phyloP scores from a whole-genome alignment of 1,284 basidiomycete species.

The Stygiomarasmius scandens region DNA sequence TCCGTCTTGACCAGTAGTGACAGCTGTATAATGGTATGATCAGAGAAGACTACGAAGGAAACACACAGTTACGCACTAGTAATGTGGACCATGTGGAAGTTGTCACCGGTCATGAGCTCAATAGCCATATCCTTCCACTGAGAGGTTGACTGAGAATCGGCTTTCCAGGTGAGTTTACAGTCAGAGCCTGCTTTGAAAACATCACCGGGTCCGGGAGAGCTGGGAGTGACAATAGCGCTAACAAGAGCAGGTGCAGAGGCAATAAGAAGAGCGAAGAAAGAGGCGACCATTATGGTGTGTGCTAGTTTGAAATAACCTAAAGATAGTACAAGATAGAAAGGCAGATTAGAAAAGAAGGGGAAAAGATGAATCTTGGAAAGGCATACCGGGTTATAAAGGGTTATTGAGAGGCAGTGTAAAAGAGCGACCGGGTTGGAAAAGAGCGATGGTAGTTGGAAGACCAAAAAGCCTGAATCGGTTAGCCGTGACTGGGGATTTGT shows the following conservation, averaged over 20 bases:
- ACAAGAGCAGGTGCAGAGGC: constrained; percentile 37
- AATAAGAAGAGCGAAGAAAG: constrained; percentile 41
- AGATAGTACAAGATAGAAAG: not conserved
- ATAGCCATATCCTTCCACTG: constrained; percentile 70
- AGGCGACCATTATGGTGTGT: constrained; percentile 41
- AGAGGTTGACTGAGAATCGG: constrained; percentile 50
- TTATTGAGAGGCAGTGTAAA: constrained; percentile 15
- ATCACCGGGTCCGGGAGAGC: constrained; percentile 53
- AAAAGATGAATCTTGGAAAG: not conserved
- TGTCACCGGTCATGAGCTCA: constrained; percentile 80
- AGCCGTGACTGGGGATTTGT: no score
- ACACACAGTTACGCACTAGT: constrained; percentile 50
- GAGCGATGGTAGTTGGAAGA: constrained; percentile 9
- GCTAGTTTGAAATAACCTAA: constrained; percentile 14
- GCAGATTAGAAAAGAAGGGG: not conserved
- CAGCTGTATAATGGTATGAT: constrained; percentile 40
- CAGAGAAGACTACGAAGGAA: not conserved
- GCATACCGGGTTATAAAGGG: constrained; percentile 3
- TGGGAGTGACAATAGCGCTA: constrained; percentile 58
- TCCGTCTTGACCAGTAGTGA: constrained; percentile 52
- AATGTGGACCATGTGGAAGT: constrained; percentile 70
- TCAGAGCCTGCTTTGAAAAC: constrained; percentile 56
- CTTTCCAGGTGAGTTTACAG: constrained; percentile 59
- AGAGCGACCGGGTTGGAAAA: constrained; percentile 22
- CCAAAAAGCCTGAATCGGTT: constrained; percentile 1